Percentiles rank a stretch among this genome's conserved stretches.
phyloP scores from a whole-genome alignment of 306 rosid genomes.

The Medicago truncatula region MtrunA17r5.0-ANR NC_053045.1:44851001-44851500 shows the following conservation, averaged over 20 bases:
- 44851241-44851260: slow-evolving; percentile 36
- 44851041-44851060: slow-evolving; percentile 14
- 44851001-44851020: not conserved
- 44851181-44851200: slow-evolving; percentile 13
- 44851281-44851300: slow-evolving; percentile 31
- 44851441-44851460: slow-evolving; percentile 58
- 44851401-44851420: slow-evolving; percentile 50
- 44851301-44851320: slow-evolving; percentile 25
- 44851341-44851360: slow-evolving; percentile 55
- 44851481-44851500: slow-evolving; percentile 18
- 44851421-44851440: slow-evolving; percentile 31
- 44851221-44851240: slow-evolving; percentile 34
- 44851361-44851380: slow-evolving; percentile 27
- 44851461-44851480: slow-evolving; percentile 41
- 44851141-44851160: slow-evolving; percentile 23
- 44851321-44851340: slow-evolving; percentile 47
- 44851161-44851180: slow-evolving; percentile 26
- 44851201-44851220: slow-evolving; percentile 39
- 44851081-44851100: not conserved
- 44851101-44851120: slow-evolving; percentile 34
- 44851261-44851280: slow-evolving; percentile 34
- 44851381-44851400: slow-evolving; percentile 56
- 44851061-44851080: slow-evolving; percentile 12
- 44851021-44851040: not conserved
- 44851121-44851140: slow-evolving; percentile 11